Conservation (phyloP, 1,139 yeast species). For the Scheffersomyces segobiensis region DNA sequence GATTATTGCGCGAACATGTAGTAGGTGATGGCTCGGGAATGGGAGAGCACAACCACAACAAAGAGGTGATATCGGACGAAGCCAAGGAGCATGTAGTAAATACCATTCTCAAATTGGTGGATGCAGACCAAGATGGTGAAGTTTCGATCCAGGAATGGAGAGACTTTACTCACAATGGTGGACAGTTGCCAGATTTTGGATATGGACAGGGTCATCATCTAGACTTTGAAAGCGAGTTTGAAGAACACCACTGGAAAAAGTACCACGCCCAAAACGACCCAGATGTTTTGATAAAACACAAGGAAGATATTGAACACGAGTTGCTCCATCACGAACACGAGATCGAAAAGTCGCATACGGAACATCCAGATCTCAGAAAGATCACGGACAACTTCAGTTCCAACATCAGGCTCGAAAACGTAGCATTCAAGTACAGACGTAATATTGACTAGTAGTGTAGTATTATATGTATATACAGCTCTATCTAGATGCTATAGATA, state of each 20-base stretch:
- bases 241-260: conserved; percentile 91
- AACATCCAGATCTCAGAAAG: conserved; percentile 36
- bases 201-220: conserved; percentile 97
- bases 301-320: conserved; percentile 90
- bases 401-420: conserved; percentile 37
- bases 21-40: conserved; percentile 91
- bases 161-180: conserved; percentile 60
- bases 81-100: conserved; percentile 57
- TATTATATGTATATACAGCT: background rate
- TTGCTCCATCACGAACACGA: conserved; percentile 84
- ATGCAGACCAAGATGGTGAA: conserved; percentile 63
- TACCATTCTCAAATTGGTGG: conserved; percentile 60
- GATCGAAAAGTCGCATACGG: conserved; percentile 60
- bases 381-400: conserved; percentile 29
- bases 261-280: conserved; percentile 84
- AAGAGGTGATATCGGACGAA: conserved; percentile 52
- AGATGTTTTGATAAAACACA: conserved; percentile 74
- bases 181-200: conserved; percentile 87
- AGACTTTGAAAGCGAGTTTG: conserved; percentile 91
- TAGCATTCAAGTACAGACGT: conserved; percentile 33
- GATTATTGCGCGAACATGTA: conserved; percentile 66
- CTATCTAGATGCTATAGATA: no score
- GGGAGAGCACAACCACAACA: conserved; percentile 72
- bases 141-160: conserved; percentile 73
- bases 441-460: background rate